Evolutionary conservation across 306 rosid species (phyloP).

Genomic region (Citrullus colocynthis): DNA sequence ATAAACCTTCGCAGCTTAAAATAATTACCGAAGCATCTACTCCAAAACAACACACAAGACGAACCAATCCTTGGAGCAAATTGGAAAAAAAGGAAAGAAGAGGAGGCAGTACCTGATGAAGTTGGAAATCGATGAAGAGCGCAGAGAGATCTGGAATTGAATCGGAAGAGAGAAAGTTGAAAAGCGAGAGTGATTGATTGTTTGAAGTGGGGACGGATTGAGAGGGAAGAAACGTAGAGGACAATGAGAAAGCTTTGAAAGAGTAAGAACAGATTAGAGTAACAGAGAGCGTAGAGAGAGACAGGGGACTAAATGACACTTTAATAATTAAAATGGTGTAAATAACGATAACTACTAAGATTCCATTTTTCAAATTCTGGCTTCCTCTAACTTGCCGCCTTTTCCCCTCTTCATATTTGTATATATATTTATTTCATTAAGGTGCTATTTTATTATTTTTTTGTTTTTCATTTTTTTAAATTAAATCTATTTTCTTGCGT

Average conservation of each 20-base stretch:
- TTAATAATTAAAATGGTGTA: not conserved
- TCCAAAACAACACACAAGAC: not conserved
- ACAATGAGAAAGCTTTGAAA: not conserved
- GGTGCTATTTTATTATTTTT: too few relatives aligned
- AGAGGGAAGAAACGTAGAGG: conserved; percentile 4
- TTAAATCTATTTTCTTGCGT: too few relatives aligned
- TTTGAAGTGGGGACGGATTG: not conserved
- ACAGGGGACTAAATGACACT: not conserved
- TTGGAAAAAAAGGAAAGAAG: not conserved
- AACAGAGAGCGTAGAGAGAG: not conserved
- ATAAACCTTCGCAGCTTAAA: not conserved
- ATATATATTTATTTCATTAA: too few relatives aligned
- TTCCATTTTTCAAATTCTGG: not conserved
- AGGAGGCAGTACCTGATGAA: not conserved
- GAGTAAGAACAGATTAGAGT: not conserved
- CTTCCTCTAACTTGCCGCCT: not conserved
- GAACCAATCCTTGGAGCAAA: not conserved
- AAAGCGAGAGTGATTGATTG: not conserved
- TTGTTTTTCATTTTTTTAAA: too few relatives aligned
- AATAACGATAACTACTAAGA: not conserved
- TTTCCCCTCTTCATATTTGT: not conserved
- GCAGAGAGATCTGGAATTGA: not conserved
- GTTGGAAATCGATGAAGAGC: not conserved
- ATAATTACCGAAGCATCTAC: not conserved
- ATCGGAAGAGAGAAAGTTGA: not conserved